phyloP scores from a whole-genome alignment of 202 grass and related monocot species.

The Musa balbisiana region DNA sequence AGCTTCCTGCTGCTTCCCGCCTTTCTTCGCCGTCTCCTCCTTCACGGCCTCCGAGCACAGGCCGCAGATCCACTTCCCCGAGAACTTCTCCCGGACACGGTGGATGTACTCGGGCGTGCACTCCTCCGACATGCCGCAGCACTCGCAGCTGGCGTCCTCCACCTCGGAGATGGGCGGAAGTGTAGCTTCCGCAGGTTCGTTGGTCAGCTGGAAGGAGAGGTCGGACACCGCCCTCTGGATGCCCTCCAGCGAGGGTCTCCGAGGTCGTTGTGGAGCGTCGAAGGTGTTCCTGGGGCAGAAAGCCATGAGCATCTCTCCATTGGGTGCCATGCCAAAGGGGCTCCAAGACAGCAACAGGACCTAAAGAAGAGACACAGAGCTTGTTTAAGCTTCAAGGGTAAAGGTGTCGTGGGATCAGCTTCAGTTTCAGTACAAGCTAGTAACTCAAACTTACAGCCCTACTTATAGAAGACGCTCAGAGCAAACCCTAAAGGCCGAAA shows the following conservation, averaged over 20 bases:
- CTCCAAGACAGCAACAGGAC: neutral
- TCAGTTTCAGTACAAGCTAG: conserved; percentile 11
- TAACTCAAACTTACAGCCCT: neutral
- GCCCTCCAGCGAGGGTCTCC: conserved; percentile 70
- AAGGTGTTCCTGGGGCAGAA: neutral
- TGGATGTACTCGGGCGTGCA: conserved; percentile 62
- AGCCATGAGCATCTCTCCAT: conserved; percentile 37
- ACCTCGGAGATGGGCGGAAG: conserved; percentile 22
- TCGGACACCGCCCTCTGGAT: conserved; percentile 73
- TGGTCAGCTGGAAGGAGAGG: conserved; percentile 54
- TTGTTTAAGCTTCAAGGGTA: neutral
- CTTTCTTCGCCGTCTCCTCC: conserved; percentile 40
- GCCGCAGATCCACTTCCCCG: conserved; percentile 54
- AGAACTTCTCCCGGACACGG: conserved; percentile 38
- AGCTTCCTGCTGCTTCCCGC: conserved; percentile 35
- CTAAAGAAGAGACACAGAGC: too few relatives aligned
- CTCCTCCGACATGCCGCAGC: conserved; percentile 84
- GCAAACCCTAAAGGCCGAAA: conserved; percentile 9
- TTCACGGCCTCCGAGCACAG: conserved; percentile 50
- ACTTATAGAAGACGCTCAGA: too few relatives aligned
- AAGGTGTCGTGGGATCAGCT: neutral
- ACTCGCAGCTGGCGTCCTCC: conserved; percentile 58
- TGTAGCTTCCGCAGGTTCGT: neutral
- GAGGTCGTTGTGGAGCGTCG: conserved; percentile 22
- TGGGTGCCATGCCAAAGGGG: conserved; percentile 41